Base-by-base conservation (phyloP, 192 early-diverging fungal species). In the Paraglomus brasilianum region DNA sequence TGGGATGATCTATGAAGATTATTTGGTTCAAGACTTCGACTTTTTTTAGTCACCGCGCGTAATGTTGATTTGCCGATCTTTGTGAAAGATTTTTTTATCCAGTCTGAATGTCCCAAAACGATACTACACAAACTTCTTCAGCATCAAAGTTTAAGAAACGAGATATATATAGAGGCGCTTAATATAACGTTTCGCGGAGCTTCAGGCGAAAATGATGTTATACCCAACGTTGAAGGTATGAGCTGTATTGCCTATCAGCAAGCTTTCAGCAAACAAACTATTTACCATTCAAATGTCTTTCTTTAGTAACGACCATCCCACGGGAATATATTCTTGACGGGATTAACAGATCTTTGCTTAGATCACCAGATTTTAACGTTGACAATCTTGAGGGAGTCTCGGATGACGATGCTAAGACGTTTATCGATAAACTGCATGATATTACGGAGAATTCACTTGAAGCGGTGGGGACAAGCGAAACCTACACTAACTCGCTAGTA, bases 171-270 rank as follows among this genome's bases (percentile, higher is more conserved):
- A 17, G 30, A 40, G n/a, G 22, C 36, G 42, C 36, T 60, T 36
- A 60, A 15, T 36, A 11, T 60, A 15, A 60, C 13, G 4, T 60
- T 60, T 41, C 1, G 14, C 5, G 13, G 8, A 40, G 57, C 57
- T 60, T 60, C 57, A 60, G 57, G 36, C 57, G 39, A 60, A 41
- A 60, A 60, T 4, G 57, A 40, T 40, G 57, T 60, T 13, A 60
- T 60, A 60, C 36, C 57, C n/a, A 22, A 40, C 10, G 57, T 60
- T 60, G 11, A 60, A 60, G 36, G 57, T 60, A 60, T 19, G 57
- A 60, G 42, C 57, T 7, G 4, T 41, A 60, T 15, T 21, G 10
- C 15, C 38, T 30, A 30, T 30, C 30, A 60, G 17, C 38, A 36
- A 13, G 30, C 42, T 61, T 8, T n/a, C 11, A 61, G 44, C n/a